These are phyloP conservation scores for Acer yangbiense DNA, from an alignment of 345 rosid species.

Conservation along the genomic window DNA sequence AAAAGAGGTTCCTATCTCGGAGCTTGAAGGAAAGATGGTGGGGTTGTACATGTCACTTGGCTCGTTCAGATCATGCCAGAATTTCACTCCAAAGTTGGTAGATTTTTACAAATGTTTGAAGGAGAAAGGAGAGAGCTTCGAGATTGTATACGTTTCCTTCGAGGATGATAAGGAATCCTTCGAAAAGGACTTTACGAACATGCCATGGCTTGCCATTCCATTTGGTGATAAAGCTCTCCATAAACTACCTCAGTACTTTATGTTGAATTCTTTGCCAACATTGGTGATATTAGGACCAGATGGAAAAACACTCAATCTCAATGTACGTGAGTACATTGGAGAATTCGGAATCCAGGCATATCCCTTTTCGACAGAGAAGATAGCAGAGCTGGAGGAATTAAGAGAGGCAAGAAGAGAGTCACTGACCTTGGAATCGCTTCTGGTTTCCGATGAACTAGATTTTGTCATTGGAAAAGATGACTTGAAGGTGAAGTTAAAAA, in stretches of 20 bases:
- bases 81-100: slow-evolving; percentile 28
- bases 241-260: slow-evolving; percentile 35
- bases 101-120: slow-evolving; percentile 34
- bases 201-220: slow-evolving; percentile 48
- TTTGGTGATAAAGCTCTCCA: slow-evolving; percentile 25
- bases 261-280: slow-evolving; percentile 31
- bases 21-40: slow-evolving; percentile 42
- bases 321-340: slow-evolving; percentile 33
- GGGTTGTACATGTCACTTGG: slow-evolving; percentile 30
- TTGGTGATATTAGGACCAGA: slow-evolving; percentile 39
- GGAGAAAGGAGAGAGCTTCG: slow-evolving; percentile 36
- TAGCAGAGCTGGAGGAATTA: slow-evolving; percentile 35
- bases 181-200: slow-evolving; percentile 18
- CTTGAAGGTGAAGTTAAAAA: slow-evolving; percentile 39
- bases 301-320: slow-evolving; percentile 39
- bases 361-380: slow-evolving; percentile 43
- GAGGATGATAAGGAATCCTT: slow-evolving; percentile 36
- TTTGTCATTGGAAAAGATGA: slow-evolving; percentile 40
- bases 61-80: slow-evolving; percentile 22
- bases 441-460: slow-evolving; percentile 32
- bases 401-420: slow-evolving; percentile 32
- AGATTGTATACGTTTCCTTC: slow-evolving; percentile 32
- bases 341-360: slow-evolving; percentile 40
- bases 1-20: slow-evolving; percentile 31
- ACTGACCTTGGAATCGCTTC: slow-evolving; percentile 40